Base-by-base conservation (phyloP, 495 filamentous ascomycete species). In the Articulospora tetracladia region DNA sequence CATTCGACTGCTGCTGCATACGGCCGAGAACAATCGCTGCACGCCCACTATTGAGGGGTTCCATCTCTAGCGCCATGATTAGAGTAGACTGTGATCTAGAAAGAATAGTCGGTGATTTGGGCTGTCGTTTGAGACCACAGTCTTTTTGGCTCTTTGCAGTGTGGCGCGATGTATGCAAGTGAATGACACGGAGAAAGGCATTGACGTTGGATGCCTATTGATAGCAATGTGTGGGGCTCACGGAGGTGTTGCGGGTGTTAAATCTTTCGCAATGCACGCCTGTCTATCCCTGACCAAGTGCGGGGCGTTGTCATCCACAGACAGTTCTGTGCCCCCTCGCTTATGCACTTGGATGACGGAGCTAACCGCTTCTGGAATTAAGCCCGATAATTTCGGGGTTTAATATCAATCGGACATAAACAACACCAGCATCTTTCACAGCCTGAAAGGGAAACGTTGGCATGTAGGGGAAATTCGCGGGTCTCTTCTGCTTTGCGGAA, bases 1-100 rank as follows among this genome's bases (percentile, higher is more conserved):
- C 15, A 23, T 25, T 25, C 17, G 58, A 26, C 8, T 57, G 26
- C 36, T 61, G 60, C 20, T 28, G 22, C 54, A 67, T 67, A 34
- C 39, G 58, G 25, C 60, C 59, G 36, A 50, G 47, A 2, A 27
- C 25, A 27, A 50, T 50, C 2, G 64, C 17, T 15, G 39, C 30
- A 32, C 4, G 30, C 30, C 30, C 30, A 13, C 13, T 32, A 4
- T 32, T 4, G 30, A 32, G 4, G 4, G 30, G 6, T 13, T 32
- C 6, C 6, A 13, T 32, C 4, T 32, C 30, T 32, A 13, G 6
- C 30, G 6, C 30, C 30, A 32, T 32, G 30, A 4, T 32, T 32
- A 13, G 6, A 32, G 13, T 32, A 32, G 30, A 4, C 30, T 32
- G 30, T 32, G 30, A 32, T 13, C 6, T 32, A 32, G 30, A 32